phyloP scores from a whole-genome alignment of 2,329 filamentous ascomycete species.

The Ceratocystis huliohia region DNA sequence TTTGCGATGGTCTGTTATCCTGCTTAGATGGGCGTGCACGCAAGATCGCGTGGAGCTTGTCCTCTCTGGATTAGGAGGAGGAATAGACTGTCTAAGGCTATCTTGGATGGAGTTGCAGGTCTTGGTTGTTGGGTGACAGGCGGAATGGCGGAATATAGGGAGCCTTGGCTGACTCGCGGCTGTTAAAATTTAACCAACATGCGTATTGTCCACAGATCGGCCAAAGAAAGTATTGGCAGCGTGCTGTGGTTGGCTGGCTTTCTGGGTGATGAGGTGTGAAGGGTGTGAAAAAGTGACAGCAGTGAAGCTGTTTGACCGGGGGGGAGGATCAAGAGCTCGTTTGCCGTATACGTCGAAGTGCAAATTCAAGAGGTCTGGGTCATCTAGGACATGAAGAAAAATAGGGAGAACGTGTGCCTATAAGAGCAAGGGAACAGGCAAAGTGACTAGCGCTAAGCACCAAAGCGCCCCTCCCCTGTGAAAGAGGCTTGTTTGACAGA shows the following conservation, averaged over 20 bases:
- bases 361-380: neutral
- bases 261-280: neutral
- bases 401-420: conserved; percentile 1
- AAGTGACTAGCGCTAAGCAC: neutral
- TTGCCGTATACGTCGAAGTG: conserved; percentile 10
- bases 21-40: neutral
- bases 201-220: neutral
- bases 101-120: neutral
- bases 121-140: neutral
- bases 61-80: neutral
- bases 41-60: neutral
- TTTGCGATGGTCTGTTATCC: neutral
- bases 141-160: neutral
- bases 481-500: neutral
- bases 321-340: conserved; percentile 1
- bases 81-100: neutral
- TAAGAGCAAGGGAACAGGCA: conserved; percentile 4
- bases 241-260: neutral
- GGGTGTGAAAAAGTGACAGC: neutral
- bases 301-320: neutral
- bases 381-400: neutral
- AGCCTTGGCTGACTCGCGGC: too few relatives aligned
- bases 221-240: neutral
- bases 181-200: too few relatives aligned
- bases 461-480: neutral